Evolutionary conservation across 176 grass and related monocot genomes (phyloP).

Genomic region (Chloris gayana): DNA sequence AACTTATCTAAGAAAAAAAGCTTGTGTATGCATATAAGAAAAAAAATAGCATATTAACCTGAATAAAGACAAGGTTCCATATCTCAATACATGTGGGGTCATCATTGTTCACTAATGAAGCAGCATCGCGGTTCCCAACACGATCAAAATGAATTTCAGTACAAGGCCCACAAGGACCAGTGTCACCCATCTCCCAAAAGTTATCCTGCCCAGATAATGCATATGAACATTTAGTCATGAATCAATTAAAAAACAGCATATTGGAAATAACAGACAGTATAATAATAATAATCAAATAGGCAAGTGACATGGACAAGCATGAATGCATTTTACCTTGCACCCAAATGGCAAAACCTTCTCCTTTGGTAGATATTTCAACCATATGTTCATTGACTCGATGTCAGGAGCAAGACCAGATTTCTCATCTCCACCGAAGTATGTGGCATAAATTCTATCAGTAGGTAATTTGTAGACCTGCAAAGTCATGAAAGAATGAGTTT

Average conservation of each 20-base stretch:
- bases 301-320: background rate
- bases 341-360: conserved; percentile 83
- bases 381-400: conserved; percentile 64
- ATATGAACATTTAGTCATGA: background rate
- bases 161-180: conserved; percentile 89
- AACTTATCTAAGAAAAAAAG: background rate
- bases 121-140: conserved; percentile 77
- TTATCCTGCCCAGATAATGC: conserved; percentile 63
- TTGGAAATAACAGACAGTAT: background rate
- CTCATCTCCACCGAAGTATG: conserved; percentile 94
- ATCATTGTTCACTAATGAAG: conserved; percentile 84
- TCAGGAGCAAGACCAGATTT: conserved; percentile 65
- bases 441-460: conserved; percentile 84
- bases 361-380: conserved; percentile 74
- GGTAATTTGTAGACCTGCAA: conserved; percentile 89
- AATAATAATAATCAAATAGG: background rate
- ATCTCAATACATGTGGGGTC: conserved; percentile 96
- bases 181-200: conserved; percentile 98
- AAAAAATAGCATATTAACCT: conserved; percentile 49
- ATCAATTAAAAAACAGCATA: conserved; percentile 4
- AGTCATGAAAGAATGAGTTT: conserved; percentile 34
- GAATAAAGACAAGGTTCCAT: conserved; percentile 98
- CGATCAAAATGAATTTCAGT: conserved; percentile 99
- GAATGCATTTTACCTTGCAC: conserved; percentile 68
- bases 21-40: background rate